phyloP scores from a whole-genome alignment of 164 flowering plant genomes.

The Vitis riparia region DNA sequence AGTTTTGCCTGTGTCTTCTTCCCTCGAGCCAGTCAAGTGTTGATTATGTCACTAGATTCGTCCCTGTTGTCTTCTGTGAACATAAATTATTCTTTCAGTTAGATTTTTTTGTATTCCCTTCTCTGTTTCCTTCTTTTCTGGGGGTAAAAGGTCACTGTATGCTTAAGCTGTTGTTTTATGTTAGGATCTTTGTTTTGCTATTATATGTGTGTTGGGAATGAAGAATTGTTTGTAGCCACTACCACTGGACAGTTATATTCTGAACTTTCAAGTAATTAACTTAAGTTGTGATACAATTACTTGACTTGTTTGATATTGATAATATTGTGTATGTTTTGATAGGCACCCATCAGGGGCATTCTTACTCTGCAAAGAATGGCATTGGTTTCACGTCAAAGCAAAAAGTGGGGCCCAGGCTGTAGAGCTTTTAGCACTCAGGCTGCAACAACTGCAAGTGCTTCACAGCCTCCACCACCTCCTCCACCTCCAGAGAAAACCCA shows the following conservation, averaged over 20 bases:
- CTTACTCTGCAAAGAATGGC: constrained; percentile 51
- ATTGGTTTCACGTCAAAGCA: constrained; percentile 24
- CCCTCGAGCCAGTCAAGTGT: too few relatives aligned
- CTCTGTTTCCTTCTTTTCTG: too few relatives aligned
- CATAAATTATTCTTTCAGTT: too few relatives aligned
- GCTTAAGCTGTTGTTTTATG: too few relatives aligned
- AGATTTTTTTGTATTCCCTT: too few relatives aligned
- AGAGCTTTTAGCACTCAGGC: constrained; percentile 76
- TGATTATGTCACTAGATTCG: too few relatives aligned
- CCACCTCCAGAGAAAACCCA: constrained; percentile 97
- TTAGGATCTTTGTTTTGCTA: too few relatives aligned
- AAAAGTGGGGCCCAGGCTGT: constrained; percentile 36
- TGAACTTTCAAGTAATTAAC: not conserved
- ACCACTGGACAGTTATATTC: not conserved
- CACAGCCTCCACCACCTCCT: constrained; percentile 94
- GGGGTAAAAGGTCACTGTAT: too few relatives aligned
- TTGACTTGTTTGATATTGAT: not conserved
- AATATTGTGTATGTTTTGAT: constrained; percentile 7
- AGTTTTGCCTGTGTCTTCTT: too few relatives aligned
- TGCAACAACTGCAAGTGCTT: constrained; percentile 58
- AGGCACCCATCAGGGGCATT: constrained; percentile 73
- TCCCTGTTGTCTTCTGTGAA: not conserved
- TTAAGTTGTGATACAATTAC: not conserved
- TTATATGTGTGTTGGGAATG: too few relatives aligned
- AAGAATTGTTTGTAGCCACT: not conserved